phyloP scores from a whole-genome alignment of 192 early-diverging fungal species.

The Backusella macrospora region DNA sequence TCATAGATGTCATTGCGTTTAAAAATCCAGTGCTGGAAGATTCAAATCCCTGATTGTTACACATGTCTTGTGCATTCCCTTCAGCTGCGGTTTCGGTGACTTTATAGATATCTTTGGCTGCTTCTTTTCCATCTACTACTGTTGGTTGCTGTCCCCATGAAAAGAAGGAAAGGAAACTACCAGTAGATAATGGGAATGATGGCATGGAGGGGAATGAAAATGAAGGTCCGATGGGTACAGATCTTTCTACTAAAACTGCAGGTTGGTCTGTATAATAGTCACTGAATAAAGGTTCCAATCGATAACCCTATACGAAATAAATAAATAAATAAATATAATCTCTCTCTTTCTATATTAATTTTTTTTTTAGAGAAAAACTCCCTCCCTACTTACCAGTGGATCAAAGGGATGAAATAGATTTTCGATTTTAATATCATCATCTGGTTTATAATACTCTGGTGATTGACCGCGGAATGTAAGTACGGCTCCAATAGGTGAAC shows the following conservation, averaged over 20 bases:
- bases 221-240: slow-evolving; percentile 32
- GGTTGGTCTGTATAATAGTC: slow-evolving; percentile 42
- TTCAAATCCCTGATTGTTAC: neutral
- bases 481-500: slow-evolving; percentile 59
- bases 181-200: slow-evolving; percentile 27
- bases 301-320: slow-evolving; percentile 52
- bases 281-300: slow-evolving; percentile 63
- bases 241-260: slow-evolving; percentile 38
- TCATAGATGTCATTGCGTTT: neutral
- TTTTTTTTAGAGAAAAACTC: neutral
- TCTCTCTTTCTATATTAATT: neutral
- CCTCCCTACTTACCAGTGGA: slow-evolving; percentile 46
- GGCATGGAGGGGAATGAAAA: slow-evolving; percentile 43
- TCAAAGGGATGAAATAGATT: slow-evolving; percentile 80
- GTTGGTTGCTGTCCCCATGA: slow-evolving; percentile 3
- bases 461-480: slow-evolving; percentile 64
- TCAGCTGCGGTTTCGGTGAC: neutral
- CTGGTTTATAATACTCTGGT: slow-evolving; percentile 55
- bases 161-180: slow-evolving; percentile 28
- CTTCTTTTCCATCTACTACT: neutral
- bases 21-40: neutral
- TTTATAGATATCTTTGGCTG: slow-evolving; percentile 2
- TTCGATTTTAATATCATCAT: slow-evolving; percentile 57
- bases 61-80: neutral
- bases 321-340: neutral